These are phyloP conservation scores for Trametes gibbosa DNA, from an alignment of 768 basidiomycete genomes.

Conservation along the genomic window DNA sequence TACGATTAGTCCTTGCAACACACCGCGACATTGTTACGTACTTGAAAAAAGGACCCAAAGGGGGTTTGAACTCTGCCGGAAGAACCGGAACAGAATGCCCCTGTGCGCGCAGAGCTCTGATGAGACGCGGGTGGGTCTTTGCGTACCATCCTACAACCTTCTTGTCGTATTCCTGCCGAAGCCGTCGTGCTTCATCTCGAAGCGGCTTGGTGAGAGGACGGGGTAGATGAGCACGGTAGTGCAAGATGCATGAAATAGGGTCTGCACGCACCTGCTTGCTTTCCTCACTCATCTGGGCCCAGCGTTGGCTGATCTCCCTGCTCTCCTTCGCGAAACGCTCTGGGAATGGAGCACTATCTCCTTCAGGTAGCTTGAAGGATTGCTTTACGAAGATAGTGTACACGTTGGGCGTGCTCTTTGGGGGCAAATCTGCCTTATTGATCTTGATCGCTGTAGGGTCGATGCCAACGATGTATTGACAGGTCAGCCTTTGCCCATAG, in stretches of 20 bases:
- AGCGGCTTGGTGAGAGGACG: not conserved
- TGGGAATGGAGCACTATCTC: not conserved
- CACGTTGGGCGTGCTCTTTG: not conserved
- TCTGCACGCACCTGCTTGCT: conserved; percentile 8
- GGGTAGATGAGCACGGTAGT: not conserved
- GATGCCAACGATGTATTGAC: too few relatives aligned
- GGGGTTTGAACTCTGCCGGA: not conserved
- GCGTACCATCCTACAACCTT: not conserved
- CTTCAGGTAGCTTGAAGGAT: not conserved
- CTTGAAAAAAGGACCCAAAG: not conserved
- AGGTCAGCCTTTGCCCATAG: not conserved
- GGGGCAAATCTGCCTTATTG: conserved; percentile 8
- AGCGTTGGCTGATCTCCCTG: not conserved
- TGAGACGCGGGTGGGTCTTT: conserved; percentile 7
- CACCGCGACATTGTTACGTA: not conserved
- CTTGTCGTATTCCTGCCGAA: not conserved
- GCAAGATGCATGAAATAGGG: too few relatives aligned
- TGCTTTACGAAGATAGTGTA: conserved; percentile 2
- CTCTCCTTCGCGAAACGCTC: not conserved
- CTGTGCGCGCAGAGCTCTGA: conserved; percentile 5
- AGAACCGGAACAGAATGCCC: not conserved
- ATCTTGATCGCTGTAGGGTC: conserved; percentile 8
- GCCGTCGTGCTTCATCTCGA: not conserved
- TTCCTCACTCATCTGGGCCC: conserved; percentile 5
- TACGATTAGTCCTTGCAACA: not conserved